Conservation (phyloP, 768 basidiomycete species). For the Tephrocybe sp. region DNA sequence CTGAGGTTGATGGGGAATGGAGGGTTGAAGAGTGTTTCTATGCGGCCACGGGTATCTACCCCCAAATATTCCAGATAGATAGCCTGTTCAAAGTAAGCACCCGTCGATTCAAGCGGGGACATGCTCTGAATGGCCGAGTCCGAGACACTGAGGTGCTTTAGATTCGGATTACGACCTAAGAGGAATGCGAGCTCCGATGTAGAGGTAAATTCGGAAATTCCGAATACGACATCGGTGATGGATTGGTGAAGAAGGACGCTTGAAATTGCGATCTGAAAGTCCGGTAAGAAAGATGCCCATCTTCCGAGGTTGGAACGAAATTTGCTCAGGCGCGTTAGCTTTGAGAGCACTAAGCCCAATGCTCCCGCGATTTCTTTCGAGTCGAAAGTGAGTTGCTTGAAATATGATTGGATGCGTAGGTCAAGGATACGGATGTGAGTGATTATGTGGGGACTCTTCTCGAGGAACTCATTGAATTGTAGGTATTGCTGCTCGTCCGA, state of each 20-base stretch:
- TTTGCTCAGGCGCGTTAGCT: neutral
- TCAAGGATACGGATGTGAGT: neutral
- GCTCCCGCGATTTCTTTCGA: conserved; percentile 1
- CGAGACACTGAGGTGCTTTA: conserved; percentile 3
- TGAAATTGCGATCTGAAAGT: conserved; percentile 1
- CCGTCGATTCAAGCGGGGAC: neutral
- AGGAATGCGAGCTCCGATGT: conserved; percentile 2
- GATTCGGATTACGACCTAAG: neutral
- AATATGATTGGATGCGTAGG: conserved; percentile 3
- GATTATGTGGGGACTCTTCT: neutral
- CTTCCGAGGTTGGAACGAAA: conserved; percentile 5
- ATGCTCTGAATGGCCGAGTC: conserved; percentile 3
- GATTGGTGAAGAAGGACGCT: conserved; percentile 6
- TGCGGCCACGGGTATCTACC: conserved; percentile 1
- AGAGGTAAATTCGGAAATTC: neutral
- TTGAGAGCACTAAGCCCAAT: neutral
- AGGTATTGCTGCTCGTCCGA: conserved; percentile 3
- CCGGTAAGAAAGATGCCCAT: conserved; percentile 1
- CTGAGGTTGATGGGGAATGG: conserved; percentile 5
- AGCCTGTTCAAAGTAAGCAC: neutral
- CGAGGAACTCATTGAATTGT: conserved; percentile 6
- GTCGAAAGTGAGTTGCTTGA: conserved; percentile 6
- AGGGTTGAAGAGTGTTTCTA: conserved; percentile 1
- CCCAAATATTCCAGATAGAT: conserved; percentile 1
- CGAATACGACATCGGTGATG: conserved; percentile 4